Evolutionary conservation across 2,329 filamentous ascomycete genomes (phyloP), one percentile per base, ranked within the genome.

Genomic region (Trichoderma koningiopsis): DNA sequence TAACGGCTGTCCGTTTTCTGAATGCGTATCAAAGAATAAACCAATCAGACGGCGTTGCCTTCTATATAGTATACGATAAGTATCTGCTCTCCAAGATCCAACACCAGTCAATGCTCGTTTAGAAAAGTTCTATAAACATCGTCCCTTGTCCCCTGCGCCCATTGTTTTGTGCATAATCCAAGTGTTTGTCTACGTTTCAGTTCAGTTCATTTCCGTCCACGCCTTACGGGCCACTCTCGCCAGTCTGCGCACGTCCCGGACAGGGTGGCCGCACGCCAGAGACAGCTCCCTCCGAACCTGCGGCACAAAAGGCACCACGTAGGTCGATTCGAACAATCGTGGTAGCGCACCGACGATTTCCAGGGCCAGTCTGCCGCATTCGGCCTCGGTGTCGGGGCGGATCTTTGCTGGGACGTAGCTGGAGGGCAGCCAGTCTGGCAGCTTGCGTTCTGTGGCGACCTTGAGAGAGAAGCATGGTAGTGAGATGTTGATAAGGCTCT

Each of bases 221-320:
- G 81, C 82, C 62, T 78, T 79, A 66, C 85, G 81, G 4, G 86
- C 85, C 69, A 76, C 72, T 64, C 86, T 79, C 22, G 87, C 86
- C 58, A 79, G 80, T 68, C 79, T 83, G 58, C 87, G 81, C 56
- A 88, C 80, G 70, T 86, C 85, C 56, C 87, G 79, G 10, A 87
- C 83, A 6, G 79, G 76, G 71, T 88, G 86, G 1, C 86, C 87
- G 61, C 86, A 87, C 1, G 86, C 85, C 10, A 79, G 73, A 1
- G 83, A 82, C 70, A 89, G 73, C 63, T 85, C 81, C 4, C 83
- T 79, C 70, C 83, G 79, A 55, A 87, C 80, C 64, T 77, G 78
- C 33, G 80, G 80, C 55, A 81, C 81, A 71, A 83, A 80, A 0
- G 83, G 78, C 60, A 86, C 72, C 24, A 88, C 74, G 58, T 83